Conservation (phyloP, 2,329 filamentous ascomycete genomes). For the Didymella keratinophila region DNA sequence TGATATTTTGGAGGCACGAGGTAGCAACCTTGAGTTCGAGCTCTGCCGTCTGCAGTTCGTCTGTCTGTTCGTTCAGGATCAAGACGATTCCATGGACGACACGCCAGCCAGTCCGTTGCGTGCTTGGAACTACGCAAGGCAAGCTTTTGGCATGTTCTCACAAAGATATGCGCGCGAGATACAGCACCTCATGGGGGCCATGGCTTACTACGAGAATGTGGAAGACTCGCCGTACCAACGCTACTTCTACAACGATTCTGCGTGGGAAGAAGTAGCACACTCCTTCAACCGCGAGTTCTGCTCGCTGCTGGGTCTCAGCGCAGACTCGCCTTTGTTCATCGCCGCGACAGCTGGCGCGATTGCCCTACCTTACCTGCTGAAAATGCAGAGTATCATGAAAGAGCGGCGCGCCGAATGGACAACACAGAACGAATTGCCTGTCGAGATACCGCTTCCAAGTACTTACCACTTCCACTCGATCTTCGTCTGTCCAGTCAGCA, state of each 20-base stretch:
- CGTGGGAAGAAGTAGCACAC: conserved; percentile 84
- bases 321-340: conserved; percentile 91
- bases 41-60: conserved; percentile 89
- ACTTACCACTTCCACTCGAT: conserved; percentile 86
- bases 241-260: conserved; percentile 76
- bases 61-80: conserved; percentile 71
- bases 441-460: conserved; percentile 71
- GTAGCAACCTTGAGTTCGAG: conserved; percentile 95
- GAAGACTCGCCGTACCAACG: conserved; percentile 77
- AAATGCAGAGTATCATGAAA: conserved; percentile 86
- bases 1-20: conserved; percentile 74
- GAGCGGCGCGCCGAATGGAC: conserved; percentile 96
- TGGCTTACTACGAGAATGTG: conserved; percentile 81
- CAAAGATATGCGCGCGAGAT: conserved; percentile 79
- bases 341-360: conserved; percentile 92
- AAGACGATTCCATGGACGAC: conserved; percentile 55
- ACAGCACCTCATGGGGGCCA: conserved; percentile 79
- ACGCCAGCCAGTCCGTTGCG: conserved; percentile 59
- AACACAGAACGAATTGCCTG: conserved; percentile 86
- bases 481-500: conserved; percentile 96
- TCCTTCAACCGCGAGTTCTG: conserved; percentile 96
- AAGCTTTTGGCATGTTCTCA: conserved; percentile 78
- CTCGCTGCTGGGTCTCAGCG: conserved; percentile 85
- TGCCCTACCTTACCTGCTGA: conserved; percentile 85
- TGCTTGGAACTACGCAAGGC: conserved; percentile 78